Evolutionary conservation across 2,329 filamentous ascomycete genomes (phyloP), one percentile per base, ranked within the genome.

Genomic region (Orbilia javanica): DNA sequence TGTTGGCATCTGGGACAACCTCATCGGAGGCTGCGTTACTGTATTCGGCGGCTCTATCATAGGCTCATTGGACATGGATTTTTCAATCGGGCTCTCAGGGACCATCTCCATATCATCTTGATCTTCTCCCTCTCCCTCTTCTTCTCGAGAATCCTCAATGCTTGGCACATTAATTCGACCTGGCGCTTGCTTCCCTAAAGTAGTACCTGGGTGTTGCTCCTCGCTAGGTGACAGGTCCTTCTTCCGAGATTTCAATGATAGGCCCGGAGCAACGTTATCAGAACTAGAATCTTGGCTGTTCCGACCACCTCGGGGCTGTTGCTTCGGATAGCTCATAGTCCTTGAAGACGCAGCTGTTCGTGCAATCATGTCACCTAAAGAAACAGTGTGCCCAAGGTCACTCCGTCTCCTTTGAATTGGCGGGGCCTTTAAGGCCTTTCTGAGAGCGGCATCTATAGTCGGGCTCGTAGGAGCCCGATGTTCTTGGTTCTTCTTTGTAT

Each of bases 1-100:
- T 0, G 74, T 78, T 11, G 74, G 74, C 62, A 78, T 65, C 20
- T 78, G 74, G 0, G 74, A 78, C 7, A 78, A 20, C 62, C 74
- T 67, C 4, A 67, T 27, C 13, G 74, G 53, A 18, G 60, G 67
- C 25, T 67, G 57, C 2, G 62, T 50, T 11, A 63, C 62, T 22
- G 67, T 68, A 10, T 36, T 39, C 7, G 52, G 39, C 1, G 42
- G 36, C 20, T 63, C 71, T 22, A 8, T n/a, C 3, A 18, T 44
- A 27, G 48, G 27, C 25, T 48, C 39, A 15, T 29, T 31, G 1
- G 55, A 48, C n/a, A 50, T 44, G 0, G 57, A 27, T 18, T 55
- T 27, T 4, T 42, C 68, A 55, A 64, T 57, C 1, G 63, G 31
- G 7, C 42, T 55, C 55, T 60, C 55, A 55, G 29, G 50, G 10